Conservation (phyloP, 129 eudicot genomes). For the Kitagawia praeruptora region DNA sequence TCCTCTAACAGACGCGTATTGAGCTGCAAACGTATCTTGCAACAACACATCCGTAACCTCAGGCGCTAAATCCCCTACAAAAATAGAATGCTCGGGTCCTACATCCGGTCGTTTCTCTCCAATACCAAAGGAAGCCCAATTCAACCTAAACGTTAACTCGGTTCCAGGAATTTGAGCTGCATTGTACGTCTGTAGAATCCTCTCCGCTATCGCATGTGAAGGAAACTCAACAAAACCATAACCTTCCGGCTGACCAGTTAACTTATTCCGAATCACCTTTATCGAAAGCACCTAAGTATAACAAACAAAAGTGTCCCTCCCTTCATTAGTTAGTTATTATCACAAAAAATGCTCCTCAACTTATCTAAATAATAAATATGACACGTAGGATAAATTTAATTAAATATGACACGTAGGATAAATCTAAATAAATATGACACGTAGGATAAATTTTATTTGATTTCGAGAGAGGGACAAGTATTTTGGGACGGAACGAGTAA, state of each 20-base stretch:
- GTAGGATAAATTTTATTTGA: too few relatives aligned
- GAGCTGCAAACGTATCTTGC: constrained; percentile 84
- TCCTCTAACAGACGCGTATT: constrained; percentile 89
- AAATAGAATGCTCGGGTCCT: constrained; percentile 93
- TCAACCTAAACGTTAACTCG: constrained; percentile 76
- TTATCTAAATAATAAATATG: too few relatives aligned
- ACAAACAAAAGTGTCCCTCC: background rate
- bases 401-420: too few relatives aligned
- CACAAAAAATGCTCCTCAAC: too few relatives aligned
- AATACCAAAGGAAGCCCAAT: constrained; percentile 97
- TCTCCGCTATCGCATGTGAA: constrained; percentile 78
- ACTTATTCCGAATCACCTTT: constrained; percentile 79
- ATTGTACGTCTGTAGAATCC: constrained; percentile 68
- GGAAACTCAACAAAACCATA: constrained; percentile 89
- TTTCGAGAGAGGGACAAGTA: too few relatives aligned
- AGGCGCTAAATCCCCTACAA: constrained; percentile 96
- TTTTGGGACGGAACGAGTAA: too few relatives aligned
- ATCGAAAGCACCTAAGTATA: constrained; percentile 64
- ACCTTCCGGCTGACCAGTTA: constrained; percentile 95
- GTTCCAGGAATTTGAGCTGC: constrained; percentile 91
- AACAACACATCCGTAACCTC: constrained; percentile 83
- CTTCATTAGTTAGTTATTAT: background rate
- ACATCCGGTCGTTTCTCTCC: constrained; percentile 76
- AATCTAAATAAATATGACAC: too few relatives aligned
- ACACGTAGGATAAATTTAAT: too few relatives aligned